These are phyloP conservation scores for Nitzschia inconspicua DNA, from an alignment of 108 stramenopile species.

Conservation along the genomic window DNA sequence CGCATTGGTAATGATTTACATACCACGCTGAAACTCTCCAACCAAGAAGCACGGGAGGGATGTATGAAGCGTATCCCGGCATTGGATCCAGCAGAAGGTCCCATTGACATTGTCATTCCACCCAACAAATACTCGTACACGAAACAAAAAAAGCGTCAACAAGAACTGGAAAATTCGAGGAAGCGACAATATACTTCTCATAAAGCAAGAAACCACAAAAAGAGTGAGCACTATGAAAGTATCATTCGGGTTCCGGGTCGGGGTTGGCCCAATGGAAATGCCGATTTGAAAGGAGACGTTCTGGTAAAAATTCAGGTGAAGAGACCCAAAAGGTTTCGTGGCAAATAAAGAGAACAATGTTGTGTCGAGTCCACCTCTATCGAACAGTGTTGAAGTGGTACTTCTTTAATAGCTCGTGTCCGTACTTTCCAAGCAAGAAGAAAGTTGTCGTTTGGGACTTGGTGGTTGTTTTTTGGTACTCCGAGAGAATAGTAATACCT, in stretches of 20 bases:
- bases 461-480: no score
- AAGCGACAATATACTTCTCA: background rate
- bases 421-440: no score
- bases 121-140: conserved; percentile 9
- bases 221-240: conserved; percentile 23
- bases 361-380: no score
- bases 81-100: conserved; percentile 24
- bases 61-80: conserved; percentile 49
- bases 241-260: conserved; percentile 37
- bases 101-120: conserved; percentile 38
- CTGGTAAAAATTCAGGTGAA: no score
- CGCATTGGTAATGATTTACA: conserved; percentile 64
- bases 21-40: conserved; percentile 30
- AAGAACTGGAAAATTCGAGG: background rate
- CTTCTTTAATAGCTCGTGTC: no score
- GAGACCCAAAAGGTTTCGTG: no score
- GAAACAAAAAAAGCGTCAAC: conserved; percentile 2
- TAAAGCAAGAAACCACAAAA: background rate
- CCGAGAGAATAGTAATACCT: no score
- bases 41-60: conserved; percentile 36
- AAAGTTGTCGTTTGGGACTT: no score
- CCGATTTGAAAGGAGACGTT: no score
- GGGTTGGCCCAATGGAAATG: conserved; percentile 81
- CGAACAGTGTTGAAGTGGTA: no score
- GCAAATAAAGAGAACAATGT: no score